Base-by-base conservation (phyloP, 805 yeast genomes). In the Candida morakotiae region DNA sequence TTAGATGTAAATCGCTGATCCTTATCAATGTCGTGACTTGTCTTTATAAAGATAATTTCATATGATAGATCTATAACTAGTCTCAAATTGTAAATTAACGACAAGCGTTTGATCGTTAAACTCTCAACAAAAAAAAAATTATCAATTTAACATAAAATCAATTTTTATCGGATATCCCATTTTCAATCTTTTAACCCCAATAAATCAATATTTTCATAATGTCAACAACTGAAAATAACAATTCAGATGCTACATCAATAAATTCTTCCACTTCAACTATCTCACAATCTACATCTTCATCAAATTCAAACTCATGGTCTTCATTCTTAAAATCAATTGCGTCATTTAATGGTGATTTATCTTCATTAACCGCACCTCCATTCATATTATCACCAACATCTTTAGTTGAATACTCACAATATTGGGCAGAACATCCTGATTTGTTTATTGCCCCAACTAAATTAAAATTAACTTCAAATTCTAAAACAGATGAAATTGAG, bases 311-410 rank as follows among this genome's bases (percentile, higher is more conserved):
- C 35, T 77, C 95, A n/a, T 91, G 97, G 97, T 80, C 95, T 18
- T 78, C 93, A 10, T 91, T 91, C 55, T 71, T 93, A 48, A 87
- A 87, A 63, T 86, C 96, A 28, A 77, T 91, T 45, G 93, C 96
- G 22, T 79, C 94, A 3, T 91, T 87, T 62, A 87, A 88, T 49
- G 96, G 96, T 30, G 98, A 93, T 58, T 69, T 93, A 45, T 87
- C 96, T 14, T 79, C 95, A 3, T 68, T 93, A 55, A 89, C 98
- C 2, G 98, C 98, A 3, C 98, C 98, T 14, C 97, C 98, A 7
- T 93, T 91, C 65, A 93, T 93, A 47, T 71, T 93, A 46, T 87
- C 96, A 3, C 87, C 96, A 17, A 81, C 85, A 5, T 89, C 97
- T 2, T 71, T 87, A 50, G 79, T 79, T 23, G 98, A 93, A 67